Percentiles rank a stretch among this genome's conserved stretches.
Evolutionary conservation across 2,329 filamentous ascomycete genomes (phyloP).

Genomic region (Rhynchosporium secalis): DNA sequence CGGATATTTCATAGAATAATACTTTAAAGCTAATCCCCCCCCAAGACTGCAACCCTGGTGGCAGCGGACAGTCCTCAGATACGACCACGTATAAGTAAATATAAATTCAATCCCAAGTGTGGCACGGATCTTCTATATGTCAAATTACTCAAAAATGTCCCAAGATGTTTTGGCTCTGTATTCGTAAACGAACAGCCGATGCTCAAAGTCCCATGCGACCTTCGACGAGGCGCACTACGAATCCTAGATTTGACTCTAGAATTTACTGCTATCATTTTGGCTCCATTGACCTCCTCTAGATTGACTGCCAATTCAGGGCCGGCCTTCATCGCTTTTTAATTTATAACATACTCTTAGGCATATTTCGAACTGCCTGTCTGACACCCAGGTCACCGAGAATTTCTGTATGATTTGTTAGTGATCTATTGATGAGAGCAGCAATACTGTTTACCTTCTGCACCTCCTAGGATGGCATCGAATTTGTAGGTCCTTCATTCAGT

Average conservation of each 20-base stretch:
- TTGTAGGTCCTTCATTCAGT: slow-evolving; percentile 48
- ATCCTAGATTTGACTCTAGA: background rate
- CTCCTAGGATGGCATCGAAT: slow-evolving; percentile 76
- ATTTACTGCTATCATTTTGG: background rate
- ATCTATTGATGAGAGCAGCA: background rate
- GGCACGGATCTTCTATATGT: too few species aligned
- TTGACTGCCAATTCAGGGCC: background rate
- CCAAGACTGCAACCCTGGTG: too few species aligned
- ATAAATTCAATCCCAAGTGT: too few species aligned
- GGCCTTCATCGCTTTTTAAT: background rate
- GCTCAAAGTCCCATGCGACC: background rate
- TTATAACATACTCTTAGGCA: slow-evolving; percentile 82
- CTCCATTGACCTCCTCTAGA: background rate
- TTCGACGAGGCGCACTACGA: background rate
- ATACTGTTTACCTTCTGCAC: slow-evolving; percentile 57
- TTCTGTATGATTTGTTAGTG: slow-evolving; percentile 47
- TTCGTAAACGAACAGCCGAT: too few species aligned
- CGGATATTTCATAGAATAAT: too few species aligned
- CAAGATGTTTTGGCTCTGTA: too few species aligned
- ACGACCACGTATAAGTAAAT: too few species aligned
- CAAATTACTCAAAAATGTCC: too few species aligned
- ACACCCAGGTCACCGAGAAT: slow-evolving; percentile 80
- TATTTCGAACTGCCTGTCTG: slow-evolving; percentile 77
- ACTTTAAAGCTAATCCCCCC: too few species aligned
- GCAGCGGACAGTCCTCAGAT: too few species aligned